phyloP scores from a whole-genome alignment of 331 rosid genomes.

The Arachis monticola region DNA sequence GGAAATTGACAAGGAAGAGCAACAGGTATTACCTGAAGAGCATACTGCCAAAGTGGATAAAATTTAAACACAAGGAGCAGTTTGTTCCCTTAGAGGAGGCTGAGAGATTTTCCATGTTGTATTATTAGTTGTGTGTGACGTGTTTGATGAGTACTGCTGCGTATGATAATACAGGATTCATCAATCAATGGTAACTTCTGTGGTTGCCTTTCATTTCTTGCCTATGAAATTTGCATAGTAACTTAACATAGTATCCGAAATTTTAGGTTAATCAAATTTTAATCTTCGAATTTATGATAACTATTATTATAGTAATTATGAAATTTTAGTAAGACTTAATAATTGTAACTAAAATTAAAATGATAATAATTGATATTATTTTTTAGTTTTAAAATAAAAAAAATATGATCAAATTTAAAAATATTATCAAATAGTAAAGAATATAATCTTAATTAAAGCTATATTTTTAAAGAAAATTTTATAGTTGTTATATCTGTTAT shows the following conservation, averaged over 20 bases:
- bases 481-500: too few relatives aligned
- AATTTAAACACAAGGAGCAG: conserved; percentile 39
- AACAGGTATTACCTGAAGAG: conserved; percentile 44
- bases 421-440: too few relatives aligned
- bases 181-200: conserved; percentile 38
- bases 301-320: too few relatives aligned
- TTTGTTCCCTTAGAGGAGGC: conserved; percentile 35
- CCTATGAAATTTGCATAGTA: too few relatives aligned
- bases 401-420: too few relatives aligned
- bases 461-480: too few relatives aligned
- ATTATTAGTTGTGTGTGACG: conserved; percentile 33
- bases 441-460: too few relatives aligned
- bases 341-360: too few relatives aligned
- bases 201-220: conserved; percentile 1
- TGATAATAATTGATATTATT: too few relatives aligned
- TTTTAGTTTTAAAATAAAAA: too few relatives aligned
- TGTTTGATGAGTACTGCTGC: conserved; percentile 35
- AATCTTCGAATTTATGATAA: not conserved
- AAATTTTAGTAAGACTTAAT: too few relatives aligned
- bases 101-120: conserved; percentile 33
- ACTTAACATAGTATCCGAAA: too few relatives aligned
- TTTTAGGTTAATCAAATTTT: not conserved
- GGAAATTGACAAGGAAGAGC: conserved; percentile 49
- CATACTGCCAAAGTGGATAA: conserved; percentile 51
- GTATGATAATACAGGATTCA: conserved; percentile 28